phyloP scores from a whole-genome alignment of 768 basidiomycete species.

The Russula abietina region DNA sequence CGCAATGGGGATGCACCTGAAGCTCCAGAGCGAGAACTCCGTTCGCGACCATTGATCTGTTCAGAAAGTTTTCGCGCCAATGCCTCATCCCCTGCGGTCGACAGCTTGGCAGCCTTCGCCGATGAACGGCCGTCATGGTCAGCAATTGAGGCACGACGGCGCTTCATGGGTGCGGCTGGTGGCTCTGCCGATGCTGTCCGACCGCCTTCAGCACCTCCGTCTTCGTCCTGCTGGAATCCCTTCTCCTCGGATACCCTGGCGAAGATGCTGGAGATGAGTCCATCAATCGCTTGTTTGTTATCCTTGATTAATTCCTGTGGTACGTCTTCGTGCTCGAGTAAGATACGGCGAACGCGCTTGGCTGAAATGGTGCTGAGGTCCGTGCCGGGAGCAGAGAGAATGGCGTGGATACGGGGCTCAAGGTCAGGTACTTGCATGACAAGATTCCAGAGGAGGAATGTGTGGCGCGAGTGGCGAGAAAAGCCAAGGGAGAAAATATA shows the following conservation, averaged over 20 bases:
- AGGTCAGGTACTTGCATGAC: conserved; percentile 38
- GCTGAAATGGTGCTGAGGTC: conserved; percentile 80
- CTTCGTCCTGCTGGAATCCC: conserved; percentile 25
- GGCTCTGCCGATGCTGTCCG: background rate
- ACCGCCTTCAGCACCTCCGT: conserved; percentile 19
- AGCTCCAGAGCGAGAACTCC: conserved; percentile 29
- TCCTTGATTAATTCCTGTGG: conserved; percentile 58
- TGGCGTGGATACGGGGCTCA: conserved; percentile 56
- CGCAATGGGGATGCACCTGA: conserved; percentile 16
- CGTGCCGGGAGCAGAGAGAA: conserved; percentile 69
- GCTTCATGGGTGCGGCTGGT: conserved; percentile 19
- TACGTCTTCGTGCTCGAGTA: conserved; percentile 50
- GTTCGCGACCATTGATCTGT: conserved; percentile 39
- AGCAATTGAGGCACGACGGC: conserved; percentile 22
- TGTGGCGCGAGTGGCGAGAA: background rate
- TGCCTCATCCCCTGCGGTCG: conserved; percentile 28
- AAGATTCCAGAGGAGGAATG: background rate
- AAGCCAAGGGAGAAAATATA: background rate
- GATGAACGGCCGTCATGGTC: conserved; percentile 24
- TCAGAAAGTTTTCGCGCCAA: conserved; percentile 40
- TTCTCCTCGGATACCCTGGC: conserved; percentile 43
- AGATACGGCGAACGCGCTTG: conserved; percentile 78
- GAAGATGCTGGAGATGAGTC: conserved; percentile 60
- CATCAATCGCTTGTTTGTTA: conserved; percentile 63
- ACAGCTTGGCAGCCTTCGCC: conserved; percentile 24